Evolutionary conservation across 2,329 filamentous ascomycete genomes (phyloP).

Genomic region (Coleophoma cylindrospora): DNA sequence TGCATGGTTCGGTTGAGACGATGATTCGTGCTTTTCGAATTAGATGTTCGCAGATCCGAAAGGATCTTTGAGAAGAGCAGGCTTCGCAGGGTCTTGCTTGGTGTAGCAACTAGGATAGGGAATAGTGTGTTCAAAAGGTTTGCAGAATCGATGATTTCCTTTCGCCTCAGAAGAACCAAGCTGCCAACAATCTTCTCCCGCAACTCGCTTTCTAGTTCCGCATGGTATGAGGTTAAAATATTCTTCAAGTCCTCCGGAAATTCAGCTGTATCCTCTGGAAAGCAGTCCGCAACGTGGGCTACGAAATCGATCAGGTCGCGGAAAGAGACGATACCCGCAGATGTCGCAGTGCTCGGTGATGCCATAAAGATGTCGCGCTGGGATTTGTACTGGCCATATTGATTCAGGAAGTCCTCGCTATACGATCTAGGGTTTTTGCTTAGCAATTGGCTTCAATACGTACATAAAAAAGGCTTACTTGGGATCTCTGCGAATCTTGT

Average conservation of each 20-base stretch:
- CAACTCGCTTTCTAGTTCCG: constrained; percentile 74
- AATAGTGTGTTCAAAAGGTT: constrained; percentile 87
- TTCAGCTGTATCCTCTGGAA: constrained; percentile 69
- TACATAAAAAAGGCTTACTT: constrained; percentile 42
- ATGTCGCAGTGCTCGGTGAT: constrained; percentile 72
- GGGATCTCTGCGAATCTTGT: constrained; percentile 86
- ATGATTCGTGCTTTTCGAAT: constrained; percentile 85
- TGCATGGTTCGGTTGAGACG: constrained; percentile 90
- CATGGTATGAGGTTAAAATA: constrained; percentile 78
- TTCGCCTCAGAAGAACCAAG: constrained; percentile 80
- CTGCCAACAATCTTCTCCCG: constrained; percentile 93
- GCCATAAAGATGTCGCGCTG: constrained; percentile 88
- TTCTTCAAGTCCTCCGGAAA: constrained; percentile 80
- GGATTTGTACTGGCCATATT: constrained; percentile 88
- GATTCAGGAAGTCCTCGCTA: constrained; percentile 79
- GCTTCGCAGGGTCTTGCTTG: constrained; percentile 81
- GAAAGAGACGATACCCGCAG: constrained; percentile 76
- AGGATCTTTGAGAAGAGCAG: constrained; percentile 88
- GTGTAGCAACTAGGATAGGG: constrained; percentile 85
- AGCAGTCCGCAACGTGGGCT: constrained; percentile 90
- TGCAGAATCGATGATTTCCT: constrained; percentile 85
- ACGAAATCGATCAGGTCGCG: constrained; percentile 91
- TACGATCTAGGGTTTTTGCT: constrained; percentile 58
- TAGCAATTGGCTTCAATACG: constrained; percentile 1
- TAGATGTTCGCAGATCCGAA: constrained; percentile 82